Conservation (phyloP, 2,329 filamentous ascomycete genomes). For the Cordyceps javanica region DNA sequence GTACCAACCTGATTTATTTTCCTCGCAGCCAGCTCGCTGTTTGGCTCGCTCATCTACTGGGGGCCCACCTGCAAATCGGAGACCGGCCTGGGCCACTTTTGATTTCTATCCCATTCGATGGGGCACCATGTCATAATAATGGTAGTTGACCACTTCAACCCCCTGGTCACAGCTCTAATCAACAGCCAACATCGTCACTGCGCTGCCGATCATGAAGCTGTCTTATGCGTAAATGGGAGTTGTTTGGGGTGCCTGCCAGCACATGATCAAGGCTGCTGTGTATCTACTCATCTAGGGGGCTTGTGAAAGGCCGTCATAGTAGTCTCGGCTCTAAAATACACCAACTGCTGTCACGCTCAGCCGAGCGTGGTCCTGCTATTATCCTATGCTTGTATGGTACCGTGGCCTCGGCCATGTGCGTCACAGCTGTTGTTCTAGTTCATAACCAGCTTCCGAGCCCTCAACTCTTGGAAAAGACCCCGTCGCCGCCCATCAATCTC, state of each 20-base stretch:
- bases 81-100: background rate
- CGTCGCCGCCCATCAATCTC: slow-evolving; percentile 56
- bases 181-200: background rate
- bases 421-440: background rate
- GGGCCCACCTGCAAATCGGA: slow-evolving; percentile 9
- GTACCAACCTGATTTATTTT: background rate
- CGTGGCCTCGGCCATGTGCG: background rate
- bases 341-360: background rate
- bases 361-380: background rate
- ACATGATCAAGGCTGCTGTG: background rate
- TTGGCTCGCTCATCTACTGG: background rate
- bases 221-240: background rate
- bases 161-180: background rate
- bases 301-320: background rate
- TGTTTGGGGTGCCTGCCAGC: background rate
- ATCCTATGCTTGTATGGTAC: background rate
- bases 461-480: background rate
- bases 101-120: slow-evolving; percentile 9
- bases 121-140: background rate
- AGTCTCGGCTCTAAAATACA: background rate
- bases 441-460: background rate
- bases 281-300: background rate
- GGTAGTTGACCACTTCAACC: too few relatives aligned
- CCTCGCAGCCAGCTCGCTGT: background rate
- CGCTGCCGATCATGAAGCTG: too few relatives aligned